Evolutionary conservation across 1,284 basidiomycete genomes (phyloP), one percentile per base, ranked within the genome.

Genomic region (Vanrija sp.): DNA sequence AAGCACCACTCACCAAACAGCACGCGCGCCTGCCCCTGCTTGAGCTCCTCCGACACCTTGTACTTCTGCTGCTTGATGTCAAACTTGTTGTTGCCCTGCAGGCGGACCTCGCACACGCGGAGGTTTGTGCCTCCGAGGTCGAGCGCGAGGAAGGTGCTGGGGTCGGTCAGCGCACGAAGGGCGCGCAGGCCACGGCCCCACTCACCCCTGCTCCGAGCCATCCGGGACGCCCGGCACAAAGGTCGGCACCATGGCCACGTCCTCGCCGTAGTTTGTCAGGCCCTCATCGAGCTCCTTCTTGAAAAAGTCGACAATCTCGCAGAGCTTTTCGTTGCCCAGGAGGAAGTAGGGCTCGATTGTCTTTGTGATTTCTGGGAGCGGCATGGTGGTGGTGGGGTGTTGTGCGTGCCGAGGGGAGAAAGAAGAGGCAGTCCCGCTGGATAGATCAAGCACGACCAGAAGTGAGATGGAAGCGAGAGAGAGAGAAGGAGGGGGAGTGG

Each of bases 81-180:
- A 76, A 98, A 98, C 12, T 86, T 86, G 67, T 90, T 84, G 72
- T 95, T 81, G 19, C 96, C 95, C 51, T 87, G 80, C n/a, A 98
- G 81, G 31, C 84, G 82, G 41, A 98, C 89, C 72, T 96, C 88
- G 77, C 93, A 96, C 44, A 96, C 93, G 53, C 94, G 92, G 86
- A 97, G 81, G 72, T 97, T 97, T 23, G 93, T 97, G 53, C 94
- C 94, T 38, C 93, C 93, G 24, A 97, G 83, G 77, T 97, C 94
- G 37, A 97, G 82, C 5, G 94, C 92, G 50, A 97, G 83, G 76
- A 94, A 97, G 5, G 89, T 92, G 45, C 92, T 93, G 71, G 15
- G 57, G 49, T 51, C 25, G 47, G 25, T 50, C 24, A n/a, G 22
- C 24, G 41, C 41, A 22, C 22, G n/a, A n/a, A n/a, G n/a, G n/a